Conservation (phyloP, 371 early-diverging fungal species). For the Rhizopus stolonifer region DNA sequence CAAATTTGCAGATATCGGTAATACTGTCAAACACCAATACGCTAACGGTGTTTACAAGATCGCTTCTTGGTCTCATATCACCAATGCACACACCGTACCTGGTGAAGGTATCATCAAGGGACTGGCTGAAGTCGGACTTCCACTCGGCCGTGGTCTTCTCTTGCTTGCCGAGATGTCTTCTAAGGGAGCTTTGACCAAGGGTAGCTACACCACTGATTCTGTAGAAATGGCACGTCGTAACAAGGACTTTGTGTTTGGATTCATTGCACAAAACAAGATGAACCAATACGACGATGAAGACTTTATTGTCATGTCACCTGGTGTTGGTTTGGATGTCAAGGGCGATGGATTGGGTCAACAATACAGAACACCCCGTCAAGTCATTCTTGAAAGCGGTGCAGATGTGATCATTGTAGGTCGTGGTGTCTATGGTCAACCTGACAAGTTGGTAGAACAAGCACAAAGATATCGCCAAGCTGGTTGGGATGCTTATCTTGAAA, state of each 20-base stretch:
- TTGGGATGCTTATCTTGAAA: conserved; percentile 89
- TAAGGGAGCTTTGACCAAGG: conserved; percentile 80
- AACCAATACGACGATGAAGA: conserved; percentile 70
- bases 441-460: conserved; percentile 71
- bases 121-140: conserved; percentile 80
- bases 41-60: conserved; percentile 88
- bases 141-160: conserved; percentile 79
- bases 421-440: conserved; percentile 87
- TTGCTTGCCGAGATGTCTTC: conserved; percentile 97
- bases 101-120: conserved; percentile 96
- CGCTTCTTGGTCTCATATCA: conserved; percentile 93
- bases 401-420: conserved; percentile 98
- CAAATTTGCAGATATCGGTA: conserved; percentile 94
- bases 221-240: conserved; percentile 84
- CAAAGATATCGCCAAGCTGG: conserved; percentile 88
- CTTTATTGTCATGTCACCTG: conserved; percentile 93
- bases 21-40: conserved; percentile 95
- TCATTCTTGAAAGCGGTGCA: conserved; percentile 79
- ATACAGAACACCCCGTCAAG: conserved; percentile 89
- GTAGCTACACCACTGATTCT: conserved; percentile 82
- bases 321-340: conserved; percentile 80
- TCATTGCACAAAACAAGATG: conserved; percentile 82
- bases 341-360: conserved; percentile 93
- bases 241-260: conserved; percentile 91
- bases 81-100: conserved; percentile 91